A percentile compares a stretch with the other conserved stretches of the same genome.
These are phyloP conservation scores for Melastoma candidum DNA, from an alignment of 441 rosid genomes.

Conservation along the genomic window DNA sequence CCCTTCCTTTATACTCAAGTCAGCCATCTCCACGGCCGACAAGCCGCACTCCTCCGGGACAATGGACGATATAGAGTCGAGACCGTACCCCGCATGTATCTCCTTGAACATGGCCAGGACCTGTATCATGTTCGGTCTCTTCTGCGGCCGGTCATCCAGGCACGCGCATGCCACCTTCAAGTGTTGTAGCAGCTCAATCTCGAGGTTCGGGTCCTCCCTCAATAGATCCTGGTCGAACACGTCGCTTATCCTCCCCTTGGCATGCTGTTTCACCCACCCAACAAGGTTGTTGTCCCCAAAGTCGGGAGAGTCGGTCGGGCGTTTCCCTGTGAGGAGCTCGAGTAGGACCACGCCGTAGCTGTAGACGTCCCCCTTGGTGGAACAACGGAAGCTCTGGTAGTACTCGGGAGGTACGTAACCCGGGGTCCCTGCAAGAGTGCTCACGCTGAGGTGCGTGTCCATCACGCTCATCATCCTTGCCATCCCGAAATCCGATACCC, in stretches of 20 bases:
- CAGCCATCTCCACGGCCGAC: conserved; percentile 50
- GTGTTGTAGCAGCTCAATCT: conserved; percentile 70
- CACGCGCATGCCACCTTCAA: conserved; percentile 67
- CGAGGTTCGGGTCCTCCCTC: conserved; percentile 59
- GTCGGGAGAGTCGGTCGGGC: conserved; percentile 18
- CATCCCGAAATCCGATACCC: conserved; percentile 20
- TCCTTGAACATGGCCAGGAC: conserved; percentile 77
- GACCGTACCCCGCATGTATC: conserved; percentile 67
- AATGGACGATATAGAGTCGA: conserved; percentile 64
- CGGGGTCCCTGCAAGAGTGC: conserved; percentile 16
- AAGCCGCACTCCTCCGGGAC: conserved; percentile 57
- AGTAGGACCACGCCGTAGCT: conserved; percentile 16
- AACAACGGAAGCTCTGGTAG: conserved; percentile 18
- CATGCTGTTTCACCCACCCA: conserved; percentile 46
- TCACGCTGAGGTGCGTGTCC: conserved; percentile 19
- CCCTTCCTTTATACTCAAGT: conserved; percentile 70
- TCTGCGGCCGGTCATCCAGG: conserved; percentile 61
- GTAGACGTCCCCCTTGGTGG: conserved; percentile 18
- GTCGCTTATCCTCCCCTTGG: conserved; percentile 52
- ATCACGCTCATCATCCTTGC: conserved; percentile 17
- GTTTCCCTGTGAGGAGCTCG: conserved; percentile 17
- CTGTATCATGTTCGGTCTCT: conserved; percentile 69
- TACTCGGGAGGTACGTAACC: conserved; percentile 21
- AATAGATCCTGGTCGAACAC: conserved; percentile 65
- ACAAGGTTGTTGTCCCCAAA: conserved; percentile 21